These are phyloP conservation scores for Plantago coronopus DNA, from an alignment of 305 asterid genomes.

Conservation along the genomic window DNA sequence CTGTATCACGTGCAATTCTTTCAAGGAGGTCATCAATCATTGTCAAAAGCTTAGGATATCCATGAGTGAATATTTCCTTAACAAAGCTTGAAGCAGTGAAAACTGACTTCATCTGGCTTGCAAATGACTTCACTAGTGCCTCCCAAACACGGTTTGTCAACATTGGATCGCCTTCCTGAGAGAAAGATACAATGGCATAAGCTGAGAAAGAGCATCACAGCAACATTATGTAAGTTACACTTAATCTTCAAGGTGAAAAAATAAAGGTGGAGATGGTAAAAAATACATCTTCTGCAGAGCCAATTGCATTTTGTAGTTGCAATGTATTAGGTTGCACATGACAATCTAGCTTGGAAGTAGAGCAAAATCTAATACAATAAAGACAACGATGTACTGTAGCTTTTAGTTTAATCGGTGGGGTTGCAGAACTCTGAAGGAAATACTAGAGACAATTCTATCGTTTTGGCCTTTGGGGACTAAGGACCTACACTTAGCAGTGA, in stretches of 20 bases:
- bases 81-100: slow-evolving; percentile 96
- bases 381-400: no score
- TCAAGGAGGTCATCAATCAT: slow-evolving; percentile 81
- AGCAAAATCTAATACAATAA: no score
- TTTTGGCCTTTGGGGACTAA: no score
- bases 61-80: slow-evolving; percentile 81
- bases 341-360: neutral
- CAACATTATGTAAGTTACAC: neutral
- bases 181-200: slow-evolving; percentile 26
- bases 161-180: slow-evolving; percentile 80
- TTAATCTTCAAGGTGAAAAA: neutral
- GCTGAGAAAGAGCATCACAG: slow-evolving; percentile 18
- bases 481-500: no score
- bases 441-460: no score
- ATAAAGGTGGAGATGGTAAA: neutral
- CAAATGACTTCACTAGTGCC: slow-evolving; percentile 81
- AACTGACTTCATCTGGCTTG: slow-evolving; percentile 87
- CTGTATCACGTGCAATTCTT: slow-evolving; percentile 96
- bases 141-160: slow-evolving; percentile 93
- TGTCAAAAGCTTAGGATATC: slow-evolving; percentile 86
- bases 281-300: neutral
- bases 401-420: no score
- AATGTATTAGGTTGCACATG: neutral
- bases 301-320: neutral
- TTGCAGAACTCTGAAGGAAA: no score